Evolutionary conservation across 495 filamentous ascomycete genomes (phyloP).

Genomic region (Symbiotaphrina buchneri): DNA sequence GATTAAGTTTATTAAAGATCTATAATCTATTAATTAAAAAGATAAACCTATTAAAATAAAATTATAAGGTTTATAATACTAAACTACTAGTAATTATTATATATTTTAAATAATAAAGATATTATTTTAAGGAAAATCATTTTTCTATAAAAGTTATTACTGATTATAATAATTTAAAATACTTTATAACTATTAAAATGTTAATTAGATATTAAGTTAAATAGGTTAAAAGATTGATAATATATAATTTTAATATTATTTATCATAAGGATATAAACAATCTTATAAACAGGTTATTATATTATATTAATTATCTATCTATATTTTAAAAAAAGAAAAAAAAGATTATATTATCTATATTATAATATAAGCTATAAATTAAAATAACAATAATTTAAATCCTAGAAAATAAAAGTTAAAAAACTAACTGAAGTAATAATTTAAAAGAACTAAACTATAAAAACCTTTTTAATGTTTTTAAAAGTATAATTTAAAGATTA

Average conservation of each 20-base stretch:
- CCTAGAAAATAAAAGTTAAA: neutral
- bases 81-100: constrained; percentile 8
- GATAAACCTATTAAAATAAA: constrained; percentile 5
- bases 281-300: neutral
- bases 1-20: constrained; percentile 3
- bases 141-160: neutral
- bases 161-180: constrained; percentile 7
- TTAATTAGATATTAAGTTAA: constrained; percentile 1
- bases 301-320: neutral
- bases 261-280: neutral
- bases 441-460: neutral
- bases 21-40: constrained; percentile 7
- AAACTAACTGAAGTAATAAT: neutral
- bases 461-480: neutral
- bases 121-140: constrained; percentile 5
- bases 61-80: constrained; percentile 11
- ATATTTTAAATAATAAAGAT: constrained; percentile 4
- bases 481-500: neutral
- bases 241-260: neutral
- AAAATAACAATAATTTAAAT: too few species aligned
- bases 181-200: constrained; percentile 5
- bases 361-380: constrained; percentile 1
- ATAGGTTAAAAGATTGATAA: neutral
- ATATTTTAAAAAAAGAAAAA: too few species aligned
- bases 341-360: constrained; percentile 3